These are phyloP conservation scores for Fusarium floridanum DNA, from an alignment of 2,329 filamentous ascomycete genomes.

Conservation along the genomic window DNA sequence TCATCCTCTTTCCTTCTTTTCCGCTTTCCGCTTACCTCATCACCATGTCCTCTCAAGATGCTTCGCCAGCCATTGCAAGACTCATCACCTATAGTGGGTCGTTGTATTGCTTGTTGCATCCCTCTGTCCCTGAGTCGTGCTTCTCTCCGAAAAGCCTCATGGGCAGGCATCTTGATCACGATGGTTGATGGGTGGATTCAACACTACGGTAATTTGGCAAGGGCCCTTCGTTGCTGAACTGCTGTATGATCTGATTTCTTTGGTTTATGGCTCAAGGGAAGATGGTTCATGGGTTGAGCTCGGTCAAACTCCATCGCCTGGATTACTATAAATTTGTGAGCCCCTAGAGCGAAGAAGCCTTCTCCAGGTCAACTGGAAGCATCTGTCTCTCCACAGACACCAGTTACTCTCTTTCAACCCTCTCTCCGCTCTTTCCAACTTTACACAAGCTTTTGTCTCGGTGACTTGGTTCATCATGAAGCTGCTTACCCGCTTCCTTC, in stretches of 20 bases:
- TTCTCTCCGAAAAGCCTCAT: background rate
- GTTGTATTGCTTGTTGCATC: background rate
- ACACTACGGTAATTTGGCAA: background rate
- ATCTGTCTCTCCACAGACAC: background rate
- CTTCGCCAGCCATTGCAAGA: background rate
- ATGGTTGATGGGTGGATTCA: background rate
- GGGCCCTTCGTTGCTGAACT: background rate
- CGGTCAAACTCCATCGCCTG: background rate
- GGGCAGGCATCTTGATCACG: background rate
- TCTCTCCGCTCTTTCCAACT: background rate
- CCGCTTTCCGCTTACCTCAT: background rate
- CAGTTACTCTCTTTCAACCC: background rate
- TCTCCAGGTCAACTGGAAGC: background rate
- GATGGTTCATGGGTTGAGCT: background rate
- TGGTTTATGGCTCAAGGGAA: background rate
- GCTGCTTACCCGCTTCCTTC: constrained; percentile 10
- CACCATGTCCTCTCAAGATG: background rate
- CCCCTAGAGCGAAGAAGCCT: background rate
- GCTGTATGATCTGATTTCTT: background rate
- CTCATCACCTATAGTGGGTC: background rate
- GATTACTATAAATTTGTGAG: background rate
- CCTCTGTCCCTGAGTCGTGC: background rate
- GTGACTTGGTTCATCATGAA: background rate
- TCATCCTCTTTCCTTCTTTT: background rate
- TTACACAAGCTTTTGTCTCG: background rate